These are phyloP conservation scores for Chenopodium album DNA, from an alignment of 148 eudicot species.

Conservation along the genomic window DNA sequence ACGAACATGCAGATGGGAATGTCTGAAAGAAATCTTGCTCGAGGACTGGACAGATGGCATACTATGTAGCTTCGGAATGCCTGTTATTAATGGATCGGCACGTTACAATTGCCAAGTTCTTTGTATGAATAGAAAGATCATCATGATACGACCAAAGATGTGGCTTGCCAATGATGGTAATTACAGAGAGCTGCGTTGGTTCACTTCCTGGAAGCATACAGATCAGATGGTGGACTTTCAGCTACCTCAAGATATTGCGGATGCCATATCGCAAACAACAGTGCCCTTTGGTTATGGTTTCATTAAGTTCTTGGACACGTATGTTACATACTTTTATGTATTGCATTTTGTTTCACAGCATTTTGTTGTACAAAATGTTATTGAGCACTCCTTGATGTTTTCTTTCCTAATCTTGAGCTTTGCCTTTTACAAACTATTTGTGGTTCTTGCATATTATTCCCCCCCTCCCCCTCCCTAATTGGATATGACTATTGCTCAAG, in stretches of 20 bases:
- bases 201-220: conserved; percentile 86
- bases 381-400: background rate
- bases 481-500: conserved; percentile 11
- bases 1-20: conserved; percentile 77
- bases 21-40: conserved; percentile 71
- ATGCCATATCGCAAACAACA: conserved; percentile 53
- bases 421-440: background rate
- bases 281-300: conserved; percentile 93
- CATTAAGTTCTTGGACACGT: conserved; percentile 84
- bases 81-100: conserved; percentile 70
- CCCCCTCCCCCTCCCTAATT: background rate
- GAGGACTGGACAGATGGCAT: conserved; percentile 89
- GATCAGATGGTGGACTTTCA: conserved; percentile 66
- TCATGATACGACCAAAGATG: conserved; percentile 94
- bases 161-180: conserved; percentile 98
- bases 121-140: conserved; percentile 77
- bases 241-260: conserved; percentile 66
- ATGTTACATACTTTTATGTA: conserved; percentile 28
- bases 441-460: background rate
- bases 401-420: background rate
- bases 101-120: conserved; percentile 94
- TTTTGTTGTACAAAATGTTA: background rate
- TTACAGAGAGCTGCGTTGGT: conserved; percentile 94
- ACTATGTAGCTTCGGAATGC: conserved; percentile 97
- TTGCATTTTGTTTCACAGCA: background rate